These are phyloP conservation scores for Trametes cingulata DNA, from an alignment of 768 basidiomycete species.

Conservation along the genomic window DNA sequence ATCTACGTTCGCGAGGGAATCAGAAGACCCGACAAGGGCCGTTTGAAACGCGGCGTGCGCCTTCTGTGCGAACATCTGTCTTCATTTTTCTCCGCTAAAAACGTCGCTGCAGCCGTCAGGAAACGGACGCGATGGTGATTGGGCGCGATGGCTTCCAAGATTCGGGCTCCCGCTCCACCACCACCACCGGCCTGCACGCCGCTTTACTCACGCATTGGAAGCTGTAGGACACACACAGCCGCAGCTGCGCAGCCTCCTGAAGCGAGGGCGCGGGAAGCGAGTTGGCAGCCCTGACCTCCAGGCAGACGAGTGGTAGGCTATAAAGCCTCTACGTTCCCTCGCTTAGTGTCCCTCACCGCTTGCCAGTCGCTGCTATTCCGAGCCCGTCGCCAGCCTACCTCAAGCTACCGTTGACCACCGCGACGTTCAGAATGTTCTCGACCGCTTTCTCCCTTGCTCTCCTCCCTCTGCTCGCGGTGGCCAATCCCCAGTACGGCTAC, in stretches of 20 bases:
- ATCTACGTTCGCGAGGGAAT: conserved; percentile 11
- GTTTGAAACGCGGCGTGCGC: conserved; percentile 11
- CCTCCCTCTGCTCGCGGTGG: conserved; percentile 36
- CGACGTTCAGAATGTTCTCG: conserved; percentile 34
- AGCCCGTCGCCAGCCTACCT: neutral
- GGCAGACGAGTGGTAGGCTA: neutral
- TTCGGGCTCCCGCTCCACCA: conserved; percentile 5
- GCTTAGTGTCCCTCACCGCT: conserved; percentile 15
- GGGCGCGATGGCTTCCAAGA: conserved; percentile 1
- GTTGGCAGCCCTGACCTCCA: neutral
- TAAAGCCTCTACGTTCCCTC: conserved; percentile 20
- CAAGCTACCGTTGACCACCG: neutral
- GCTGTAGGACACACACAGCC: conserved; percentile 11
- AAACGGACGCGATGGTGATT: conserved; percentile 6
- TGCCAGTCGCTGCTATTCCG: conserved; percentile 15
- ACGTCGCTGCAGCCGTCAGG: conserved; percentile 3
- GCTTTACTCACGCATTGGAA: conserved; percentile 18
- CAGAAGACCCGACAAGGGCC: neutral
- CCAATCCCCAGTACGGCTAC: conserved; percentile 41
- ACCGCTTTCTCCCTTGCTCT: conserved; percentile 29
- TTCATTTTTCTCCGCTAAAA: conserved; percentile 14
- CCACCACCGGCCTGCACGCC: conserved; percentile 2
- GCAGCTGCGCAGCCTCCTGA: conserved; percentile 18
- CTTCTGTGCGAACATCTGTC: conserved; percentile 10
- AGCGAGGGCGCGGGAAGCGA: conserved; percentile 7